Base-by-base conservation (phyloP, 768 basidiomycete species). In the Hygrophorus russula region DNA sequence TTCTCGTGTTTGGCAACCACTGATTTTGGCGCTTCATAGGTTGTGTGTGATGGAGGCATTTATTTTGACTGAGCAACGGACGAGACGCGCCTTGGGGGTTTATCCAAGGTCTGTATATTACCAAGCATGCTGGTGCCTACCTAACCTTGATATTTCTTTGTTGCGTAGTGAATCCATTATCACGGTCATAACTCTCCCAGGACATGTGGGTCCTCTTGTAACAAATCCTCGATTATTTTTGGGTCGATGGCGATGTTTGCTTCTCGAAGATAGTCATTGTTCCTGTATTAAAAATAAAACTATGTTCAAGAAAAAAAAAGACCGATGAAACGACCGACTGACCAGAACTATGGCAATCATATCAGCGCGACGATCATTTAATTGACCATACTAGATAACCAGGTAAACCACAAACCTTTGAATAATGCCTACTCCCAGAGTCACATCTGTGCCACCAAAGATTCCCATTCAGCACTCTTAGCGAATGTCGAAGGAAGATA, bases 351-450 rank as follows among this genome's bases (percentile, higher is more conserved):
- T 7, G 42, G 11, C 38, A 38, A 41, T 10, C 6, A 5, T 19
- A 29, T 6, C 14, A 31, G 2, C 18, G 10, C 6, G 13, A 39
- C n/a, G n/a, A n/a, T n/a, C n/a, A n/a, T n/a, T n/a, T n/a, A n/a
- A n/a, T n/a, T n/a, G n/a, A 9, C n/a, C 18, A 11, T 11, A 13
- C 7, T 18, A 13, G 2, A 5, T n/a, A 14, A 48, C 1, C 32
- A 34, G 15, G 24, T 35, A 15, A 17, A 24, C 15, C 28, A 44
- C 54, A 63, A 48, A 88, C 87, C 74, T 93, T 96, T 42, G 89
- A 93, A 59, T 92, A 90, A 68, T 98, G 93, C 42, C 94, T 69
- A 35, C 64, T 78, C 0, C 94, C 94, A 7, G 90, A 88, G 60
- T 98, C 94, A 55, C 91, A 93, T 38, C 85, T 87, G 10, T 9